Conservation (phyloP, 352 stramenopile genomes). For the Globisporangium rhizosaccharum region DNA sequence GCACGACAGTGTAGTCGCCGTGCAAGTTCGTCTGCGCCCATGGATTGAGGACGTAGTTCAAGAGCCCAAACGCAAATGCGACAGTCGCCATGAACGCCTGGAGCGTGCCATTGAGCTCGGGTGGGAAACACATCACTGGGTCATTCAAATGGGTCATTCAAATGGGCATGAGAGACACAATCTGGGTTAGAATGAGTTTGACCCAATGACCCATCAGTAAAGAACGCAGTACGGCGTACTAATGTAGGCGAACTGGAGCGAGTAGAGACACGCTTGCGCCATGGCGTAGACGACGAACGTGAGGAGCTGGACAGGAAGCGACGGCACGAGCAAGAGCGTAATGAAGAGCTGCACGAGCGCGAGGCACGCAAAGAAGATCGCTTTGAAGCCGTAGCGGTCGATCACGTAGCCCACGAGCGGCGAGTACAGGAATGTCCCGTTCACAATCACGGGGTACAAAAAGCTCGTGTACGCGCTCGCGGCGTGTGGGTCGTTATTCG, state of each 20-base stretch:
- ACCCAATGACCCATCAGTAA: not conserved
- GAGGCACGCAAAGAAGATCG: constrained; percentile 62
- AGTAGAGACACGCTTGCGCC: constrained; percentile 69
- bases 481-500: constrained; percentile 15
- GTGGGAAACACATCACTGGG: constrained; percentile 77
- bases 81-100: constrained; percentile 70
- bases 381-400: constrained; percentile 75
- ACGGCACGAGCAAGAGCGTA: constrained; percentile 52
- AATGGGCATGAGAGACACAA: not conserved
- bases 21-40: constrained; percentile 66
- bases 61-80: constrained; percentile 58
- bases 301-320: constrained; percentile 46
- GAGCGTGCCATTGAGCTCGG: constrained; percentile 68
- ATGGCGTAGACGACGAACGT: constrained; percentile 75
- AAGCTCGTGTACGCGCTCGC: constrained; percentile 58
- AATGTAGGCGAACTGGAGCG: constrained; percentile 83
- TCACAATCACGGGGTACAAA: constrained; percentile 71
- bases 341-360: constrained; percentile 64
- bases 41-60: constrained; percentile 76
- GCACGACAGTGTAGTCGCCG: constrained; percentile 55
- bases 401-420: constrained; percentile 68
- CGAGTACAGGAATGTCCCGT: constrained; percentile 78
- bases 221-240: constrained; percentile 32
- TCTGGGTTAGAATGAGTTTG: not conserved
- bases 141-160: constrained; percentile 2